Evolutionary conservation across 805 yeast genomes (phyloP).

Genomic region (Nakazawaea laoshanensis): DNA sequence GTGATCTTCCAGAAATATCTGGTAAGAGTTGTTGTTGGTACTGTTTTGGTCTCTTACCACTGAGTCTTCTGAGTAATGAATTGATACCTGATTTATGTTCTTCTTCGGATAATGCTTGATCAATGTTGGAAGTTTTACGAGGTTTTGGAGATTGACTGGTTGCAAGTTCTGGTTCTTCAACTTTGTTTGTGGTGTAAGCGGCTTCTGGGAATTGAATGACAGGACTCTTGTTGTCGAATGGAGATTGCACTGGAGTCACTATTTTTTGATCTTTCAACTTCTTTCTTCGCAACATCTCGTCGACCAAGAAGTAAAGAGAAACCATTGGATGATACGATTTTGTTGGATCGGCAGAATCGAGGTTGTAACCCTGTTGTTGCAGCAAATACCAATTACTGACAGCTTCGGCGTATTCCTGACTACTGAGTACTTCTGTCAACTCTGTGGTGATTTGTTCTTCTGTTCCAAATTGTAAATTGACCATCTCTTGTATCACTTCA

Average conservation of each 20-base stretch:
- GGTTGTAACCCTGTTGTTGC: slow-evolving; percentile 10
- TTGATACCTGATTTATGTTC: slow-evolving; percentile 11
- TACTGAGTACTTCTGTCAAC: slow-evolving; percentile 47
- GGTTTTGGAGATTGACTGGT: slow-evolving; percentile 11
- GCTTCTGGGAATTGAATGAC: slow-evolving; percentile 27
- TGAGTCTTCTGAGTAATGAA: slow-evolving; percentile 23
- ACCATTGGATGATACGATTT: slow-evolving; percentile 81
- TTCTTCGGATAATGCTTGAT: slow-evolving; percentile 2
- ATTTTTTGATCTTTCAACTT: slow-evolving; percentile 37
- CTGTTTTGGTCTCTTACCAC: slow-evolving; percentile 17
- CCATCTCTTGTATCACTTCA: slow-evolving; percentile 64
- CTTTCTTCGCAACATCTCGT: slow-evolving; percentile 73
- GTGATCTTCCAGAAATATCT: neutral
- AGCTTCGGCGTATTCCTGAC: slow-evolving; percentile 59
- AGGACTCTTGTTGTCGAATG: slow-evolving; percentile 19
- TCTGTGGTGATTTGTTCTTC: slow-evolving; percentile 48
- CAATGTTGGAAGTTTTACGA: slow-evolving; percentile 5
- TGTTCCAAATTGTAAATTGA: slow-evolving; percentile 71
- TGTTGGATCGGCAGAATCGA: slow-evolving; percentile 61
- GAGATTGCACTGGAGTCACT: slow-evolving; percentile 14
- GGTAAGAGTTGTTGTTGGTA: slow-evolving; percentile 6
- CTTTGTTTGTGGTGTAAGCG: slow-evolving; percentile 24
- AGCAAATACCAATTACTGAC: slow-evolving; percentile 49
- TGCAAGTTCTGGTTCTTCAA: neutral
- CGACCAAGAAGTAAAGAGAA: slow-evolving; percentile 79